phyloP scores from a whole-genome alignment of 495 filamentous ascomycete species.

The Copromyces sp. region DNA sequence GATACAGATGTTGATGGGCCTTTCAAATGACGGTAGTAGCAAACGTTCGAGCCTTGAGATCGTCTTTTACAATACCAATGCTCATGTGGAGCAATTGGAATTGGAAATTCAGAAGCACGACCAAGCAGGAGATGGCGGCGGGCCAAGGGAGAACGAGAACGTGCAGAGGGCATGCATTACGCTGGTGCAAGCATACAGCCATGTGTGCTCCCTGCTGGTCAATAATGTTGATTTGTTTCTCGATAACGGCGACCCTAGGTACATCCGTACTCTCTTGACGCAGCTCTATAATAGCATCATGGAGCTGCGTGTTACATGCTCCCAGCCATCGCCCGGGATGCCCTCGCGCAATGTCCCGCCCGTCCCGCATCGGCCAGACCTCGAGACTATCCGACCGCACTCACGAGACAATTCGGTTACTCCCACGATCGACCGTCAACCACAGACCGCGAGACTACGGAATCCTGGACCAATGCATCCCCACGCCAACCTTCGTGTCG shows the following conservation, averaged over 20 bases:
- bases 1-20: slow-evolving; percentile 59
- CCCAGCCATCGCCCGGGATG: slow-evolving; percentile 11
- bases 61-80: slow-evolving; percentile 66
- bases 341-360: slow-evolving; percentile 3
- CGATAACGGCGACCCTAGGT: slow-evolving; percentile 63
- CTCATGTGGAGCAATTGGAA: slow-evolving; percentile 64
- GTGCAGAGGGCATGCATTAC: slow-evolving; percentile 56
- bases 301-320: slow-evolving; percentile 51
- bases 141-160: slow-evolving; percentile 51
- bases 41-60: slow-evolving; percentile 66
- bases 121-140: slow-evolving; percentile 39
- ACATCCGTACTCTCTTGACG: slow-evolving; percentile 70
- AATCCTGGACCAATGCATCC: slow-evolving; percentile 35
- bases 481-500: slow-evolving; percentile 40
- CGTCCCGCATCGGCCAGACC: slow-evolving; percentile 17
- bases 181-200: slow-evolving; percentile 65
- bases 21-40: slow-evolving; percentile 56
- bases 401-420: slow-evolving; percentile 47
- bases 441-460: slow-evolving; percentile 40
- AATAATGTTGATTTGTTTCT: slow-evolving; percentile 61
- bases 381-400: slow-evolving; percentile 33
- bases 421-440: slow-evolving; percentile 48
- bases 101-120: slow-evolving; percentile 60
- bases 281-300: slow-evolving; percentile 71
- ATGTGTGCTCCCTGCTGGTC: slow-evolving; percentile 60